phyloP scores from a whole-genome alignment of 495 filamentous ascomycete species.

The Rusavskia elegans region DNA sequence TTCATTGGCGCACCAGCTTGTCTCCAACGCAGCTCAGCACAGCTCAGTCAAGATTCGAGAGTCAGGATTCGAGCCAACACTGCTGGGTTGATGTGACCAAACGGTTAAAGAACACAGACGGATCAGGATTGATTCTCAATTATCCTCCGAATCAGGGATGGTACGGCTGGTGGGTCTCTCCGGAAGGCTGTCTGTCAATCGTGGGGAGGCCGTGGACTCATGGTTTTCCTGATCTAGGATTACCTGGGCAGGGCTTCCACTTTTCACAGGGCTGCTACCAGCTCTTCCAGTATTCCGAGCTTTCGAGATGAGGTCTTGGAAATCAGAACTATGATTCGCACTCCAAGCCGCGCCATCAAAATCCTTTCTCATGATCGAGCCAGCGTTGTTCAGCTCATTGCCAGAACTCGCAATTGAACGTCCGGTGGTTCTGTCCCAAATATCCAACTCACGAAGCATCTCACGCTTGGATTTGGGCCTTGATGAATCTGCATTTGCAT shows the following conservation, averaged over 20 bases:
- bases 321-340: slow-evolving; percentile 51
- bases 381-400: slow-evolving; percentile 13
- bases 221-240: neutral
- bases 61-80: no score
- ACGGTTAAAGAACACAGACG: no score
- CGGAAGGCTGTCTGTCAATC: no score
- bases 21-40: no score
- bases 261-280: neutral
- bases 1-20: no score
- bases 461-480: slow-evolving; percentile 52
- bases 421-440: slow-evolving; percentile 68
- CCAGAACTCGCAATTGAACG: slow-evolving; percentile 6
- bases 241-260: neutral
- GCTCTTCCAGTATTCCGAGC: slow-evolving; percentile 30
- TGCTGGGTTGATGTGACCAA: no score
- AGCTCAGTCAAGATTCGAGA: no score
- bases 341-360: slow-evolving; percentile 73
- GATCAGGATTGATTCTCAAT: no score
- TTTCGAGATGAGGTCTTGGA: slow-evolving; percentile 56
- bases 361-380: slow-evolving; percentile 54
- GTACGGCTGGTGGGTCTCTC: no score
- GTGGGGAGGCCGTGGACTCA: no score
- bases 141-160: no score
- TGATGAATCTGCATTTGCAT: slow-evolving; percentile 83
- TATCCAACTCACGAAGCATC: slow-evolving; percentile 58